Conservation (phyloP, 768 basidiomycete genomes). For the Termitomyces sp. region DNA sequence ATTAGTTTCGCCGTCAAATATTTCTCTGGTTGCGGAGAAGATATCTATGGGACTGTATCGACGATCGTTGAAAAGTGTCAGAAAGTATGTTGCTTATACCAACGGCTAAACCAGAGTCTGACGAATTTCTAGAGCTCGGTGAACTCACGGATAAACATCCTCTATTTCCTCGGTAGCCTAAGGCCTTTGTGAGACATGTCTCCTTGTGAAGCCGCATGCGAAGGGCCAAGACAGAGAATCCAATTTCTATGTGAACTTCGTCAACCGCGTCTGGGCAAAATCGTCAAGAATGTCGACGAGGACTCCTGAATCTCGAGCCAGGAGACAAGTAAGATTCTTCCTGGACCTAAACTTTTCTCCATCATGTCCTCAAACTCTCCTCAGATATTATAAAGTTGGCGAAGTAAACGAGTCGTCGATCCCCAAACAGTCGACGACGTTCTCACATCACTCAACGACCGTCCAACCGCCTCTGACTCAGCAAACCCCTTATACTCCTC, state of each 20-base stretch:
- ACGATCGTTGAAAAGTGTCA: constrained; percentile 86
- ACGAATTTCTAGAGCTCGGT: constrained; percentile 65
- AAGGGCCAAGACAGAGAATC: constrained; percentile 38
- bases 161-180: constrained; percentile 89
- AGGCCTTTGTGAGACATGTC: constrained; percentile 79
- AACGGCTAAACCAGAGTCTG: too few species aligned
- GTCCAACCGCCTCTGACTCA: constrained; percentile 26
- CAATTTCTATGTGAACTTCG: constrained; percentile 73
- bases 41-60: constrained; percentile 95
- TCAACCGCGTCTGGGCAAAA: constrained; percentile 70
- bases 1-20: constrained; percentile 81
- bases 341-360: neutral
- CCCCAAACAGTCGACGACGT: constrained; percentile 75
- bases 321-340: constrained; percentile 66
- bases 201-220: constrained; percentile 62
- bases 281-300: constrained; percentile 80
- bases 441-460: constrained; percentile 51
- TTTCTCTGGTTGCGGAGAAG: constrained; percentile 82
- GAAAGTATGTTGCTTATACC: constrained; percentile 51
- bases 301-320: constrained; percentile 85
- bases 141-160: constrained; percentile 89
- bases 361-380: neutral
- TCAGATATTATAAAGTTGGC: constrained; percentile 91
- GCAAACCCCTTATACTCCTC: constrained; percentile 10
- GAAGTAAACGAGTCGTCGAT: constrained; percentile 80